Conservation (phyloP, 2,329 filamentous ascomycete genomes). For the Aplosporella prunicola region DNA sequence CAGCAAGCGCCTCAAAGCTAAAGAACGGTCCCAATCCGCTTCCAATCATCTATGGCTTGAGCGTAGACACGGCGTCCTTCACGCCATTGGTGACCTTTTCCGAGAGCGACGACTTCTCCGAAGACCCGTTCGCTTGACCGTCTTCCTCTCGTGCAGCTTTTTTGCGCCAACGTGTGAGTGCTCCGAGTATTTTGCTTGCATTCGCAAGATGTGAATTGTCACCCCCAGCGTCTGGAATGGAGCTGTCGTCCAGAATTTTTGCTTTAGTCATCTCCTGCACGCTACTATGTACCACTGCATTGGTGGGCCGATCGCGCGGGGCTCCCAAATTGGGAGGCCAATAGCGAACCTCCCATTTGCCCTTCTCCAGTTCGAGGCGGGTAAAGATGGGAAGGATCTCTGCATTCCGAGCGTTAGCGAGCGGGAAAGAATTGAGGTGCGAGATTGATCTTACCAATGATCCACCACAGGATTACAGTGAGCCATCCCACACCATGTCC, state of each 20-base stretch:
- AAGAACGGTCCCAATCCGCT: no score
- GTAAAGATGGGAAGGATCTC: conserved; percentile 29
- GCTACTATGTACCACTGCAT: conserved; percentile 23
- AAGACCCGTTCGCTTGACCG: no score
- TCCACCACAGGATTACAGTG: conserved; percentile 8
- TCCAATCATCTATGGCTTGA: no score
- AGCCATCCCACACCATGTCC: conserved; percentile 4
- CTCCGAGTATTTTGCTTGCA: no score
- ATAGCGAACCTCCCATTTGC: conserved; percentile 26
- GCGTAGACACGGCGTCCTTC: no score
- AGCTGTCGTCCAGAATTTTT: conserved; percentile 4
- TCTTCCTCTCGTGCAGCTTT: no score
- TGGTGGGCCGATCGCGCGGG: conserved; percentile 23
- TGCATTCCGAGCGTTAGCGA: conserved; percentile 12
- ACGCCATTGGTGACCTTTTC: no score
- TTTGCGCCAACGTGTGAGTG: no score
- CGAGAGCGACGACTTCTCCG: no score
- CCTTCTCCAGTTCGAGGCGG: conserved; percentile 27
- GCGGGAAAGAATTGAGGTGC: conserved; percentile 9
- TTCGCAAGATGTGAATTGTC: conserved; percentile 1
- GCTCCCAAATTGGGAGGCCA: conserved; percentile 29
- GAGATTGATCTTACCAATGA: conserved; percentile 2
- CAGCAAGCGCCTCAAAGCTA: no score
- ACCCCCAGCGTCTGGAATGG: conserved; percentile 6
- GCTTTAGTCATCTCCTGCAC: conserved; percentile 16